These are phyloP conservation scores for Sphagnum tenellum DNA, from an alignment of 225 moss, liverwort and hornwort species.

Conservation along the genomic window DNA sequence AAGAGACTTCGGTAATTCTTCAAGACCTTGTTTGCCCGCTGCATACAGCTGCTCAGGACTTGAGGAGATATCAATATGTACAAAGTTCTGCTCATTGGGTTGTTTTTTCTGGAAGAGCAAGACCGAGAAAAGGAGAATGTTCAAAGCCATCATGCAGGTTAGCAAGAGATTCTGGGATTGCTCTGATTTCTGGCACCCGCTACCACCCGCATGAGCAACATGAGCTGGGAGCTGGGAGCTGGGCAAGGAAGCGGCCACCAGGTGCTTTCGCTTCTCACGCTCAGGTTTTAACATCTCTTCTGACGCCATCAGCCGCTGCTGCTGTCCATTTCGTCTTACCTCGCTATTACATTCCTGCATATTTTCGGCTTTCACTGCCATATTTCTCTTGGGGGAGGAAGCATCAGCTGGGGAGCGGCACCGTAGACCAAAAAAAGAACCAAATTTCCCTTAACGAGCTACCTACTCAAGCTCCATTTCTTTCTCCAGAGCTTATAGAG, in stretches of 20 bases:
- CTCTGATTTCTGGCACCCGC: no score
- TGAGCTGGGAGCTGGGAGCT: conserved; percentile 17
- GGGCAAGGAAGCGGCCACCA: conserved; percentile 39
- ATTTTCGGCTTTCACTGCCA: conserved; percentile 38
- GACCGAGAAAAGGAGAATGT: conserved; percentile 35
- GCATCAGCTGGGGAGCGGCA: no score
- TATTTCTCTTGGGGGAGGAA: not conserved
- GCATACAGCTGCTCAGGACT: no score
- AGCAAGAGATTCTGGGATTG: conserved; percentile 27
- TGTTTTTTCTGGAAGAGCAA: conserved; percentile 31
- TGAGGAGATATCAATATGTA: no score
- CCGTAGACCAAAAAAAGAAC: no score
- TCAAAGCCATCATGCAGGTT: conserved; percentile 40
- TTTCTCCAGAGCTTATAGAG: no score
- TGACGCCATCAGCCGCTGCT: conserved; percentile 13
- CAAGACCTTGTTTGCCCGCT: no score
- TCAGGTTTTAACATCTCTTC: conserved; percentile 17
- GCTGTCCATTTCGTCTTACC: conserved; percentile 12
- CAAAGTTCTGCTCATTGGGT: no score
- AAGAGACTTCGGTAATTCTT: conserved; percentile 8
- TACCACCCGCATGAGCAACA: conserved; percentile 1
- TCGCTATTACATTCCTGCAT: conserved; percentile 30
- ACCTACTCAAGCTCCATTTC: no score
- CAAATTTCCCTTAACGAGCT: no score
- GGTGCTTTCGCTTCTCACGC: conserved; percentile 28